Evolutionary conservation across 305 asterid genomes (phyloP).

Genomic region (Stenogyne calaminthoides): DNA sequence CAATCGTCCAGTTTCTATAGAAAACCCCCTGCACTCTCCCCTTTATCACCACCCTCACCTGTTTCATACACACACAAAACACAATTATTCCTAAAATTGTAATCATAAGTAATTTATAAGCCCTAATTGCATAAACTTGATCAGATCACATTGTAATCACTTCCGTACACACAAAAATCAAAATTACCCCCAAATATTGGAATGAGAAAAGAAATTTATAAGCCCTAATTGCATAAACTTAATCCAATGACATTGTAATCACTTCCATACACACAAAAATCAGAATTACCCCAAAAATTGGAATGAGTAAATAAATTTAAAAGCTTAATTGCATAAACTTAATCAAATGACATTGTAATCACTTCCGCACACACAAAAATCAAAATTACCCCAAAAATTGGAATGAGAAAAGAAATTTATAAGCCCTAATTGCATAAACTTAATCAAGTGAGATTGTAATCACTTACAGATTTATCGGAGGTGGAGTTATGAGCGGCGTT

Average conservation of each 20-base stretch:
- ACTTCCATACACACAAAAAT: conserved; percentile 27
- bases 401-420: background rate
- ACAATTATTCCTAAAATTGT: background rate
- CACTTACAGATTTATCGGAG: conserved; percentile 39
- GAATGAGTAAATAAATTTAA: background rate
- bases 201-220: background rate
- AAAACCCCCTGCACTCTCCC: conserved; percentile 96
- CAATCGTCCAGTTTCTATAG: conserved; percentile 84
- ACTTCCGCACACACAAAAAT: no score
- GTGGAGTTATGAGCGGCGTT: conserved; percentile 4
- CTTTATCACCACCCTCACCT: conserved; percentile 76
- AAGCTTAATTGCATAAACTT: background rate
- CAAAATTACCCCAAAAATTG: no score
- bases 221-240: background rate
- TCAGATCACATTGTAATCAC: background rate
- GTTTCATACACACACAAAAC: conserved; percentile 15
- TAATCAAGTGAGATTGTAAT: background rate
- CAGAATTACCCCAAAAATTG: background rate
- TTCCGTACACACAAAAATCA: no score
- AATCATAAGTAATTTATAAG: background rate
- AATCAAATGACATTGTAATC: background rate
- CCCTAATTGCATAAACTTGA: background rate
- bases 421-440: background rate
- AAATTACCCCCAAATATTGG: no score
- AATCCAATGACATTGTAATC: background rate